phyloP scores from a whole-genome alignment of 2,329 filamentous ascomycete genomes.

The Aspergillus latus region DNA sequence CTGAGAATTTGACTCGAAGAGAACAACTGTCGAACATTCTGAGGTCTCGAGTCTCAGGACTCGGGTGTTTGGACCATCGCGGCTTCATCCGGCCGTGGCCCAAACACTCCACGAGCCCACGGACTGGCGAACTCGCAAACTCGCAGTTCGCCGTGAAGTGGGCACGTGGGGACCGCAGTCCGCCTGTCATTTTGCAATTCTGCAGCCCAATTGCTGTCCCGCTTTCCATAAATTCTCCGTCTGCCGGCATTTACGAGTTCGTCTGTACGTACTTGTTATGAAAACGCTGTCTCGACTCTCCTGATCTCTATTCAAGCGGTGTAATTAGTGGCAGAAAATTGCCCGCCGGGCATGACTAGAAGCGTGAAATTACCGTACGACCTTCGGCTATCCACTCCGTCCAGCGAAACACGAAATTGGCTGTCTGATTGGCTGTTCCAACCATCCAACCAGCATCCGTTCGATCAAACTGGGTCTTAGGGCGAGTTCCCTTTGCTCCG shows the following conservation, averaged over 20 bases:
- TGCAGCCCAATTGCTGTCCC: not conserved
- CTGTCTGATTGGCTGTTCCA: not conserved
- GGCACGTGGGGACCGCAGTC: not conserved
- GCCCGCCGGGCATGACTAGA: not conserved
- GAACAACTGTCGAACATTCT: not conserved
- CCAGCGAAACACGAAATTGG: not conserved
- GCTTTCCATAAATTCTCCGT: not conserved
- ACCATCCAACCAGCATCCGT: not conserved
- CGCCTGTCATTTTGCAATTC: not conserved
- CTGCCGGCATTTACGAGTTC: not conserved
- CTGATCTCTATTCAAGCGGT: not conserved
- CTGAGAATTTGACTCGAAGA: not conserved
- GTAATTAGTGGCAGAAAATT: not conserved
- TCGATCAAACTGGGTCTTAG: not conserved
- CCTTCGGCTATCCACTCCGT: conserved; percentile 5
- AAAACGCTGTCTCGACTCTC: not conserved
- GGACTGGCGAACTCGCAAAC: too few species aligned
- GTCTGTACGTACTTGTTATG: not conserved
- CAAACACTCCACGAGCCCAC: not conserved
- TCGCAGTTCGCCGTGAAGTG: not conserved
- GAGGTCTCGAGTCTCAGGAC: not conserved
- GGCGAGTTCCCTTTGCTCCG: not conserved
- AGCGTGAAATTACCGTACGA: conserved; percentile 7
- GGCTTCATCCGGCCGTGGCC: not conserved
- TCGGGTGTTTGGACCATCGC: not conserved